Evolutionary conservation across 2,329 filamentous ascomycete species (phyloP), one percentile per base, ranked within the genome.

Genomic region (Xylaria hypoxylon): DNA sequence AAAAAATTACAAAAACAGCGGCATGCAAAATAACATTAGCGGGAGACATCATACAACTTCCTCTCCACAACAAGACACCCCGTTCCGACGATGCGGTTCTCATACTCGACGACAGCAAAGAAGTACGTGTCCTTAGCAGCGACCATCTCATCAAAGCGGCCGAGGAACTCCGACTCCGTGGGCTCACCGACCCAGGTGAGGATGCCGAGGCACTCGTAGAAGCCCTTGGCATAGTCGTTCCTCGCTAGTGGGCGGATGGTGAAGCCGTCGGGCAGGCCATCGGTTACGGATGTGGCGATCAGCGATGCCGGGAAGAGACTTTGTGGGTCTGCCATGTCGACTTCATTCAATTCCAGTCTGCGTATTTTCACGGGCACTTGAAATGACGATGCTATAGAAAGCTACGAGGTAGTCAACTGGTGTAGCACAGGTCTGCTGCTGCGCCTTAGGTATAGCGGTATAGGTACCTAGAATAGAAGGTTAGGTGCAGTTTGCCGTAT

Each of bases 181-280:
- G 93, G 86, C 48, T 94, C 89, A 53, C 91, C 92, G 42, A 94
- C 91, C 59, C 89, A 92, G 1, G 92, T 95, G 63, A 96, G 83
- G 17, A 93, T 91, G 31, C 88, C 84, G 66, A 96, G 83, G 19
- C 92, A 91, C 72, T 93, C 90, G 56, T 95, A 85, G 78, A 94
- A 94, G 64, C 91, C 91, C 51, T 84, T 85, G 50, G 81, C 79
- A 79, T 90, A 93, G 79, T 96, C 92, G 63, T 80, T 82, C 72
- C 86, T 87, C 73, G 87, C 84, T 33, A 95, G 81, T 0, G 92
- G 89, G 17, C 92, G 90, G 75, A 93, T 86, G 2, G 81, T 86
- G 83, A 93, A 95, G 72, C 87, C 87, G 70, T 86, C 79, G 28
- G 92, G 92, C 0, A 95, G 85, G 31, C 84, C 82, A 38, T 85